These are phyloP conservation scores for Coemansia nantahalensis DNA, from an alignment of 192 early-diverging fungal species.

Conservation along the genomic window DNA sequence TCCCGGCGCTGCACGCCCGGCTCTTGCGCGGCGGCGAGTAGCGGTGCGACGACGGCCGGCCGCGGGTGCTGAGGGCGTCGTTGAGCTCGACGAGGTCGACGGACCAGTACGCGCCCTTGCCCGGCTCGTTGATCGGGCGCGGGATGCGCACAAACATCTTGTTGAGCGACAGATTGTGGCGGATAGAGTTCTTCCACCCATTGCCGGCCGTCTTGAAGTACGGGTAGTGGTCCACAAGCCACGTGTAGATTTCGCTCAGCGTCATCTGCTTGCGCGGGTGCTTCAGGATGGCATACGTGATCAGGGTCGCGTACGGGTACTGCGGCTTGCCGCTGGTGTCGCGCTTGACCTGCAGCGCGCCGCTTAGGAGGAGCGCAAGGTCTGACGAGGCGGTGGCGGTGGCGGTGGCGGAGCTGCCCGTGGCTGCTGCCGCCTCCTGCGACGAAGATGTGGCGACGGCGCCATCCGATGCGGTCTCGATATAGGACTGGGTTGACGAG, in stretches of 20 bases:
- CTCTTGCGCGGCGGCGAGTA: constrained; percentile 18
- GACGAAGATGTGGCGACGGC: constrained; percentile 8
- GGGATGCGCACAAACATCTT: constrained; percentile 78
- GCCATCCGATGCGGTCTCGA: constrained; percentile 4
- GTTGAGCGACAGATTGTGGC: constrained; percentile 87
- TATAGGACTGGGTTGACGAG: constrained; percentile 4
- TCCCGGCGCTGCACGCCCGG: neutral
- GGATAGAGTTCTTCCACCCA: constrained; percentile 84
- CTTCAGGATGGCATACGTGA: constrained; percentile 75
- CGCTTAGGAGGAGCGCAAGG: constrained; percentile 47
- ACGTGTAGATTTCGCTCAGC: constrained; percentile 82
- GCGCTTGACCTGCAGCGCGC: constrained; percentile 35
- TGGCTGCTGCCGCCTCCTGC: constrained; percentile 1
- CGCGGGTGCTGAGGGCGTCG: constrained; percentile 19
- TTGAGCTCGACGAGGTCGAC: constrained; percentile 58
- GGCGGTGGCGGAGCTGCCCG: neutral
- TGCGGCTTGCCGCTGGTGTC: constrained; percentile 66
- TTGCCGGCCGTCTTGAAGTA: constrained; percentile 72
- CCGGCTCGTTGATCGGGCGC: constrained; percentile 76
- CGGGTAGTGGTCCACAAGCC: constrained; percentile 72
- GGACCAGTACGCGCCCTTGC: constrained; percentile 85
- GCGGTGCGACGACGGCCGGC: constrained; percentile 18
- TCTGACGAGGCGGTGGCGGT: constrained; percentile 22
- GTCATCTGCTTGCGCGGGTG: constrained; percentile 69
- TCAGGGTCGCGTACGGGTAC: constrained; percentile 78